These are phyloP conservation scores for Dentiscutata heterogama DNA, from an alignment of 371 early-diverging fungal genomes.

Conservation along the genomic window DNA sequence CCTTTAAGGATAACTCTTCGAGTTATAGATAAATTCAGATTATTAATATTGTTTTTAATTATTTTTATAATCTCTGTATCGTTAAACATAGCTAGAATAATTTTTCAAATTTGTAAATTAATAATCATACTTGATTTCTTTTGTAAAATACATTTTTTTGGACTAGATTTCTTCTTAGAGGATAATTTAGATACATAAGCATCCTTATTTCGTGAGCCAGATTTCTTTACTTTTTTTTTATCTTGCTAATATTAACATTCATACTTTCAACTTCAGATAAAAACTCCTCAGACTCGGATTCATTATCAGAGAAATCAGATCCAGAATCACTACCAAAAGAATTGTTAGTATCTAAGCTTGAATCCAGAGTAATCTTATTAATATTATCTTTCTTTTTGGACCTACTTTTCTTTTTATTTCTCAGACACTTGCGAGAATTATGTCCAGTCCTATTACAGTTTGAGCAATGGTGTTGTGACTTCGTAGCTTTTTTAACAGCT, in stretches of 20 bases:
- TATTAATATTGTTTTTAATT: too few species aligned
- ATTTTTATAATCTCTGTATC: too few species aligned
- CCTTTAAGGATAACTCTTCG: too few species aligned
- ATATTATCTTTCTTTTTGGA: slow-evolving; percentile 25
- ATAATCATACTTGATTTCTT: too few species aligned
- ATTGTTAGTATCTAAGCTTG: background rate
- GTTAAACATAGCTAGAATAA: too few species aligned
- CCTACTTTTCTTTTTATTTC: slow-evolving; percentile 26
- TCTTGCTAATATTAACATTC: background rate
- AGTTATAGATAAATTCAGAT: background rate
- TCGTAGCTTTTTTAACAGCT: background rate
- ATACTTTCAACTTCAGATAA: slow-evolving; percentile 4
- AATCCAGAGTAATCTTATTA: background rate
- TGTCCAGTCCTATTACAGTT: slow-evolving; percentile 8
- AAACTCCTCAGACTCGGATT: background rate
- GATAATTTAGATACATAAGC: slow-evolving; percentile 3
- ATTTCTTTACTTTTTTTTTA: slow-evolving; percentile 24
- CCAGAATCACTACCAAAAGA: background rate
- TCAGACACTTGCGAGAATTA: slow-evolving; percentile 23
- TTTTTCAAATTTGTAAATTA: too few species aligned
- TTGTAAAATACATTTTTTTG: too few species aligned
- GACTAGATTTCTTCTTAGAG: background rate
- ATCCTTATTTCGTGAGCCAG: background rate
- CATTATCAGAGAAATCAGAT: slow-evolving; percentile 16
- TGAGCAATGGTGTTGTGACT: background rate